Base-by-base conservation (phyloP, 176 grass and related monocot genomes). In the Triticum turgidum region DNA sequence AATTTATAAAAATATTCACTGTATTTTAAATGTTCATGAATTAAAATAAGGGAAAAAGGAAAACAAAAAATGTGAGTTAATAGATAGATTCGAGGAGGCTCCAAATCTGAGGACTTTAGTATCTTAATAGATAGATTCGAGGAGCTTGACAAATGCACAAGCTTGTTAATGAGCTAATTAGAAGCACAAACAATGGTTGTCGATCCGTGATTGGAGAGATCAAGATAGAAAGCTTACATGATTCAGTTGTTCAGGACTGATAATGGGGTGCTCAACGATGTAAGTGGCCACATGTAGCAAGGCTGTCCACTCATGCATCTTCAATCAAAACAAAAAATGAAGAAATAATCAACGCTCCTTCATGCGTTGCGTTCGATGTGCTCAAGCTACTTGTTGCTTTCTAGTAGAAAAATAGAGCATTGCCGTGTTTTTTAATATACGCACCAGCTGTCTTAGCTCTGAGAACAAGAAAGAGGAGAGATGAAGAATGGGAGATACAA, bases 371-470 rank as follows among this genome's bases (percentile, higher is more conserved):
- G 6, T 49, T 74, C n/a, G 69, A 86, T 70, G 70, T 61, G 62
- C 22, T 13, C 42, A 49, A 5, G 45, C 11, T 22, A 25, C 25
- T 11, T 14, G 41, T 42, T 34, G 30, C 56, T 77, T 67, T 77
- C 22, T 82, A 1, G 11, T 44, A 10, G 41, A 9, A 11, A 30
- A 33, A 7, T 21, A 38, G 37, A 52, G 73, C 30, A 76, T 27
- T 11, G 13, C 11, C 1, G 49, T 22, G 15, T 34, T 38, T 69
- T 86, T 90, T 39, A 82, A 69, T 42, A 59, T 6, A 21, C 5
- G 22, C 22, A 78, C 52, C 84, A 90, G 84, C 79, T 83, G 88
- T 82, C n/a, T n/a, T 65, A 78, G 64, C 72, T 30, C 72, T 72
- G 1, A 82, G 64, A 86, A 38, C 54, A 83, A 86, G 79, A 65